Base-by-base conservation (phyloP, 495 filamentous ascomycete genomes). In the Aspergillus baeticus region DNA sequence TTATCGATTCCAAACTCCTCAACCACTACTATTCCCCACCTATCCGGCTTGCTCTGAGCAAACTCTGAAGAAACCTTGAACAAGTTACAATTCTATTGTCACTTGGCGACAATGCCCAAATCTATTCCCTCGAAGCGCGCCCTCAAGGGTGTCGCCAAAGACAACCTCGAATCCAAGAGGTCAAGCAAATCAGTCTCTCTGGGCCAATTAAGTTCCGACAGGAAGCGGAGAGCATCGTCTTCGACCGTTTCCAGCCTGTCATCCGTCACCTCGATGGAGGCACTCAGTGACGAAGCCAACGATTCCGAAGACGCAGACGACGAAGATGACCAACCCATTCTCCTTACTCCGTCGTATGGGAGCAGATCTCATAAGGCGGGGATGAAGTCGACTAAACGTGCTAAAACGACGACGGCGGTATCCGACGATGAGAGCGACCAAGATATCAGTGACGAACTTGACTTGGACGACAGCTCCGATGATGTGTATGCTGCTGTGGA, bases 401-500 rank as follows among this genome's bases (percentile, higher is more conserved):
- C 62, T 15, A 68, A 59, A 41, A 79, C 80, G 64, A 73, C 74
- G 64, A 73, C 74, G 51, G 80, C 77, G 59, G 69, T 74, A 31
- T 82, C 84, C 6, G 83, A 88, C 55, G 85, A 91, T 53, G 85
- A 87, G 51, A 81, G 79, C 42, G 87, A 75, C 14, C 65, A 69
- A 22, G 59, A 63, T 20, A 66, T 68, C 49, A 75, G 73, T 49
- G 64, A 69, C 45, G 63, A 64, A 23, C 68, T 63, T 23, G 71
- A 72, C 48, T 63, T 67, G 11, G 68, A 71, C 29, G 72, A 75
- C 11, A 71, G 68, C 60, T 77, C 76, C 35, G 87, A 91, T 60
- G 86, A 88, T 63, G 79, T 82, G 35, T 90, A 92, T 66, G 86
- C 86, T 13, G 89, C 78, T 15, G 85, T 93, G 33, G 86, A 92